Conservation (phyloP, 2,329 filamentous ascomycete species). For the Colletotrichum spinosum region DNA sequence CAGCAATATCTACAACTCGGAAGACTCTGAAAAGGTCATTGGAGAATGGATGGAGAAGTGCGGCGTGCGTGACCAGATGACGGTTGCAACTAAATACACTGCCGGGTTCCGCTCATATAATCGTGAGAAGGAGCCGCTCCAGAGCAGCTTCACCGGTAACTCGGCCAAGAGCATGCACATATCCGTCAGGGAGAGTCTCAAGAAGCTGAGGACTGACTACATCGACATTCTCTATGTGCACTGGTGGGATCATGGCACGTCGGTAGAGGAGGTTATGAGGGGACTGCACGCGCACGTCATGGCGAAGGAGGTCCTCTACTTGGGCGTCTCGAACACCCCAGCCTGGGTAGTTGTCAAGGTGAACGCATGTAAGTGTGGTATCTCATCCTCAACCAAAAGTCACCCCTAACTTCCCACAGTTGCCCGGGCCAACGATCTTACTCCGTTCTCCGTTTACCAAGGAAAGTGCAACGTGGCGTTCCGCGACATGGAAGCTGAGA, state of each 20-base stretch:
- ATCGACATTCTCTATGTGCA: conserved; percentile 58
- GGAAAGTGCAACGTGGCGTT: conserved; percentile 49
- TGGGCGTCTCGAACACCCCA: conserved; percentile 53
- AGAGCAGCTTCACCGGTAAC: conserved; percentile 57
- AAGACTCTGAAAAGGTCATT: conserved; percentile 67
- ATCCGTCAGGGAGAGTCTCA: conserved; percentile 54
- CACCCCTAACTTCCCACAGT: conserved; percentile 18
- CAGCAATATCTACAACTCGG: conserved; percentile 66
- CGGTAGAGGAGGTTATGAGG: conserved; percentile 55
- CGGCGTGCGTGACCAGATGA: conserved; percentile 62
- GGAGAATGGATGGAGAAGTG: conserved; percentile 66
- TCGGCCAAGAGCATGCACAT: conserved; percentile 53
- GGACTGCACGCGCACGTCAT: conserved; percentile 52
- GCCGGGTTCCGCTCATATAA: conserved; percentile 55
- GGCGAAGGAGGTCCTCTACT: conserved; percentile 53
- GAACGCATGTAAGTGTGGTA: conserved; percentile 44
- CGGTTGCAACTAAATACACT: conserved; percentile 68
- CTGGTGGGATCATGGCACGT: conserved; percentile 55
- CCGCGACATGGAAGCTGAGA: conserved; percentile 53
- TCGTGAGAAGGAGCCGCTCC: conserved; percentile 50
- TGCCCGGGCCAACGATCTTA: conserved; percentile 47
- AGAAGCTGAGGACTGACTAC: conserved; percentile 56
- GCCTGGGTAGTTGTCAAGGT: conserved; percentile 52
- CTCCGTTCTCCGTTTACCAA: conserved; percentile 52
- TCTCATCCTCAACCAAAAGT: too few species aligned